Evolutionary conservation across 1,139 yeast genomes (phyloP).

Genomic region (Yamadazyma sp.): DNA sequence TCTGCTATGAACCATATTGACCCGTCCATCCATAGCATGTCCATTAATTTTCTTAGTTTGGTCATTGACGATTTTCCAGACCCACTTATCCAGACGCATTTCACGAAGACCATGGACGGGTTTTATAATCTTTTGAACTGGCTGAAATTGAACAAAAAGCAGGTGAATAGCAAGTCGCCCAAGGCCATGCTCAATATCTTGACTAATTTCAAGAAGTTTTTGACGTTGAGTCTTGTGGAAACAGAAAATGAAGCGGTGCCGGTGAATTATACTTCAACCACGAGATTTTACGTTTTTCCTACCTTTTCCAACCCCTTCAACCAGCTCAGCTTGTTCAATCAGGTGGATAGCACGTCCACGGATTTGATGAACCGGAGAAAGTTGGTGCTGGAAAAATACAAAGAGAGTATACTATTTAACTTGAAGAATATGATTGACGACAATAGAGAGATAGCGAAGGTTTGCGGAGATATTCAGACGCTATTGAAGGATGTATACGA

Average conservation of each 20-base stretch:
- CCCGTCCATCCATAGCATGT: constrained; percentile 68
- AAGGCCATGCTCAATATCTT: constrained; percentile 45
- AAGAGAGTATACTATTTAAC: constrained; percentile 7
- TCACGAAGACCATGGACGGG: constrained; percentile 58
- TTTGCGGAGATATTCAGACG: constrained; percentile 1
- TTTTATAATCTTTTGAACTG: constrained; percentile 62
- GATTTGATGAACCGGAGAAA: constrained; percentile 64
- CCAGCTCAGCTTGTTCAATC: constrained; percentile 51
- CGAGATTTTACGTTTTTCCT: constrained; percentile 55
- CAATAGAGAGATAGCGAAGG: constrained; percentile 4
- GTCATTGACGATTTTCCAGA: constrained; percentile 49
- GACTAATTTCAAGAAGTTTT: constrained; percentile 37
- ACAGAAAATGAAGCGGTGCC: constrained; percentile 21
- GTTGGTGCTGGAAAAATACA: constrained; percentile 30
- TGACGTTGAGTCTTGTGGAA: constrained; percentile 7
- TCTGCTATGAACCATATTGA: constrained; percentile 94
- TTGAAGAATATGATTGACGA: constrained; percentile 8
- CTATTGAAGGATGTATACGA: neutral
- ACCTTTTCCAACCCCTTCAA: constrained; percentile 50
- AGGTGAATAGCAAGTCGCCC: constrained; percentile 15
- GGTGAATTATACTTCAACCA: constrained; percentile 39
- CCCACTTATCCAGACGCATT: constrained; percentile 54
- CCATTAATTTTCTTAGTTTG: constrained; percentile 61
- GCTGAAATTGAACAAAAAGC: constrained; percentile 47
- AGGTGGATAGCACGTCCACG: constrained; percentile 34